Evolutionary conservation across 768 basidiomycete species (phyloP).

Genomic region (Boletus rubropictus): DNA sequence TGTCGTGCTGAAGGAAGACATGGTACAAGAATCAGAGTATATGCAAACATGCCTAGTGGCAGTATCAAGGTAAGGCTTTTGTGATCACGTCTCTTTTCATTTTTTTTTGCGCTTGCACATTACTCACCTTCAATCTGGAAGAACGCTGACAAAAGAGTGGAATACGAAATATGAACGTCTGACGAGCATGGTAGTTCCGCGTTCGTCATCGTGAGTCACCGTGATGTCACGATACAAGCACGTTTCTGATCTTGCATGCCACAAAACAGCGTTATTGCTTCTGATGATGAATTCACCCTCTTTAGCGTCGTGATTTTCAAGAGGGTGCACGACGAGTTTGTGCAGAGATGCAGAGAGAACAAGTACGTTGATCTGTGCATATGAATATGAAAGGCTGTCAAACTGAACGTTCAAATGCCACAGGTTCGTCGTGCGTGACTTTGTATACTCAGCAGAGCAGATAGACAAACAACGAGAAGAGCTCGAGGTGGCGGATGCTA

Average conservation of each 20-base stretch:
- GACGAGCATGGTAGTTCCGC: constrained; percentile 85
- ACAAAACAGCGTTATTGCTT: constrained; percentile 55
- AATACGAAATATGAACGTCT: constrained; percentile 83
- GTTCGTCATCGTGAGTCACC: constrained; percentile 70
- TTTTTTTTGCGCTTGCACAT: constrained; percentile 7
- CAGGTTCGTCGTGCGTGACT: constrained; percentile 94
- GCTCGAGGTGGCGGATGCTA: constrained; percentile 67
- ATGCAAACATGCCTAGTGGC: constrained; percentile 89
- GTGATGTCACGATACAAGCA: constrained; percentile 11
- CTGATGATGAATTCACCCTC: constrained; percentile 86
- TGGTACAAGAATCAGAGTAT: constrained; percentile 88
- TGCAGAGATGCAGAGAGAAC: constrained; percentile 90
- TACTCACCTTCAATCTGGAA: constrained; percentile 28
- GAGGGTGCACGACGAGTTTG: constrained; percentile 85
- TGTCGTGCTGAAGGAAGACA: constrained; percentile 73
- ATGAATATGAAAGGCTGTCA: not conserved
- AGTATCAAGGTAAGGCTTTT: constrained; percentile 74
- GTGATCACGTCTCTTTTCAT: constrained; percentile 3
- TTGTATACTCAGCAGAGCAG: constrained; percentile 79
- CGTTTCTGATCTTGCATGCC: constrained; percentile 17
- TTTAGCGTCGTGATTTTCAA: constrained; percentile 86
- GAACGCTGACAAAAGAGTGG: constrained; percentile 85
- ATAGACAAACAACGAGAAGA: constrained; percentile 78
- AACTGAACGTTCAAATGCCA: constrained; percentile 7
- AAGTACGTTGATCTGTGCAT: constrained; percentile 51